A percentile compares a stretch with the other conserved stretches of the same genome.
phyloP scores from a whole-genome alignment of 495 filamentous ascomycete species.

The Penicillium lagena region DNA sequence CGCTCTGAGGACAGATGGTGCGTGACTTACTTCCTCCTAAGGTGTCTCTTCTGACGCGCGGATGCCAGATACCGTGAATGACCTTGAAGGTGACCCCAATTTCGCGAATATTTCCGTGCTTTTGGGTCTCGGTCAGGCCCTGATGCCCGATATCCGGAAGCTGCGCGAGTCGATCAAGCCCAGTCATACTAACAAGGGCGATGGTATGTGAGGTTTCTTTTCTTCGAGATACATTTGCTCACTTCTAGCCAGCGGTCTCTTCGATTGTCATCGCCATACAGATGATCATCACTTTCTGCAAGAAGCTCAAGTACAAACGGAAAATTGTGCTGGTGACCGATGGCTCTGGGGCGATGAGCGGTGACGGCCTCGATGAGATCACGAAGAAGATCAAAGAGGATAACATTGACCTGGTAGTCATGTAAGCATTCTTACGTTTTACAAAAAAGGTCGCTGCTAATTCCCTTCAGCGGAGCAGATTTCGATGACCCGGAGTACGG shows the following conservation, averaged over 20 bases:
- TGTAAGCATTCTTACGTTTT: conserved; percentile 48
- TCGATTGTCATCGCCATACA: conserved; percentile 77
- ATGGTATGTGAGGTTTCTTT: conserved; percentile 44
- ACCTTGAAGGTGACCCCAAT: conserved; percentile 51
- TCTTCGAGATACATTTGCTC: conserved; percentile 5
- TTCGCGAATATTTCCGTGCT: conserved; percentile 77
- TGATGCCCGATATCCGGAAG: conserved; percentile 60
- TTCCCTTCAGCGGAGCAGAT: conserved; percentile 69
- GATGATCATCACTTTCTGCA: conserved; percentile 78
- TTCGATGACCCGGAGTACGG: conserved; percentile 92
- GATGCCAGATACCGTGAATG: conserved; percentile 58
- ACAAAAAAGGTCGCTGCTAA: conserved; percentile 17
- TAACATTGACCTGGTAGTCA: conserved; percentile 67
- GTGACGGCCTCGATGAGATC: conserved; percentile 57
- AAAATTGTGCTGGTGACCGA: conserved; percentile 83
- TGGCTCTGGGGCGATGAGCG: conserved; percentile 63
- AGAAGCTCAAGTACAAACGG: conserved; percentile 81
- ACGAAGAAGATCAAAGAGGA: conserved; percentile 62
- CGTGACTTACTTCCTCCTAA: conserved; percentile 1
- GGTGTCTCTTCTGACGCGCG: neutral
- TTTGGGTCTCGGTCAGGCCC: conserved; percentile 65
- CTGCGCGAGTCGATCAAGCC: conserved; percentile 57
- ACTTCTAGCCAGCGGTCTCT: conserved; percentile 55
- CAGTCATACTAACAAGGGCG: conserved; percentile 66
- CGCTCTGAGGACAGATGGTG: conserved; percentile 72